Conservation (phyloP, 2,329 filamentous ascomycete species). For the Emergomyces orientalis region DNA sequence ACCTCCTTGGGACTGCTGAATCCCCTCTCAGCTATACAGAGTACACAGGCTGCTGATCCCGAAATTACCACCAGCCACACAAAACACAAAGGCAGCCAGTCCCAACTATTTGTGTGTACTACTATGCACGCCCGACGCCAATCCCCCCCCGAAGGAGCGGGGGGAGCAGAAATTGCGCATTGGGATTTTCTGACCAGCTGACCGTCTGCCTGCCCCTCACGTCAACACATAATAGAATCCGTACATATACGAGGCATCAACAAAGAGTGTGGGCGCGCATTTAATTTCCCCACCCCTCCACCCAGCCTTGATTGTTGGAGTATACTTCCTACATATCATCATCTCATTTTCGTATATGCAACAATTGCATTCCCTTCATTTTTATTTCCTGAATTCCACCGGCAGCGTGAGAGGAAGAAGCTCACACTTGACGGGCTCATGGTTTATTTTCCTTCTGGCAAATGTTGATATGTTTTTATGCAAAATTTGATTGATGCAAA, state of each 20-base stretch:
- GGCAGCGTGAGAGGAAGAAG: background rate
- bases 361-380: background rate
- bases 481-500: background rate
- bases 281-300: background rate
- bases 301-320: background rate
- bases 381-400: background rate
- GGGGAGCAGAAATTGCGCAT: too few species aligned
- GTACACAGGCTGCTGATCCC: too few species aligned
- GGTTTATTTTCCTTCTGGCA: background rate
- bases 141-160: background rate
- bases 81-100: too few species aligned
- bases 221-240: background rate
- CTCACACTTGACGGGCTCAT: background rate
- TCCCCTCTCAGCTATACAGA: too few species aligned
- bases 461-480: background rate
- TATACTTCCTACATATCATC: background rate
- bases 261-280: background rate
- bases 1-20: too few species aligned
- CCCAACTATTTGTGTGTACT: too few species aligned
- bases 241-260: background rate
- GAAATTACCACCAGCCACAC: too few species aligned
- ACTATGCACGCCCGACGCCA: background rate
- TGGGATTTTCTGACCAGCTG: background rate
- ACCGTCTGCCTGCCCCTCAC: background rate
- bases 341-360: background rate